These are phyloP conservation scores for Cryphonectria parasitica DNA, from an alignment of 2,329 filamentous ascomycete species.

Conservation along the genomic window DNA sequence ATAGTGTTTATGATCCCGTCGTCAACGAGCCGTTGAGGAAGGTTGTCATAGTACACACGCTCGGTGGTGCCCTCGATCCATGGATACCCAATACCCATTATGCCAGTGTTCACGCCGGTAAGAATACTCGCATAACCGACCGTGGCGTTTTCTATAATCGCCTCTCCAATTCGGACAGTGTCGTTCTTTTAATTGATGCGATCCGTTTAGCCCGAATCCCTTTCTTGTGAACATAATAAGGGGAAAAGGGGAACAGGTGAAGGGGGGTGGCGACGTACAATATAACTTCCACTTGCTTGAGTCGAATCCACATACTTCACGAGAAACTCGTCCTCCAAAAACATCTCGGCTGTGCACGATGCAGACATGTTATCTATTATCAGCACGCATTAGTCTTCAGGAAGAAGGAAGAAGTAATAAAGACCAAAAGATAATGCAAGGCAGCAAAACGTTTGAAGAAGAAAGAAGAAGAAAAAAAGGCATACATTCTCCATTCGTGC, in stretches of 20 bases:
- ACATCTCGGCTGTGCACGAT: slow-evolving; percentile 2
- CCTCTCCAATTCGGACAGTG: background rate
- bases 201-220: background rate
- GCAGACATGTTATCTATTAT: background rate
- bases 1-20: background rate
- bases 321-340: background rate
- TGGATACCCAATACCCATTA: slow-evolving; percentile 8
- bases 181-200: background rate
- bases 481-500: slow-evolving; percentile 9
- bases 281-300: slow-evolving; percentile 1
- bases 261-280: background rate
- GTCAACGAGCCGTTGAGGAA: background rate
- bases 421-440: background rate
- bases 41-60: background rate
- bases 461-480: background rate
- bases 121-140: background rate
- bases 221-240: background rate
- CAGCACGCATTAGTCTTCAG: background rate
- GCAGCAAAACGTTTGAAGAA: background rate
- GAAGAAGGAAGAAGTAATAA: background rate
- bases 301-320: background rate
- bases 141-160: background rate
- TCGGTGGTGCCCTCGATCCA: background rate
- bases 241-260: background rate
- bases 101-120: background rate